These are phyloP conservation scores for Aspergillus egyptiacus DNA, from an alignment of 495 filamentous ascomycete genomes.

Conservation along the genomic window DNA sequence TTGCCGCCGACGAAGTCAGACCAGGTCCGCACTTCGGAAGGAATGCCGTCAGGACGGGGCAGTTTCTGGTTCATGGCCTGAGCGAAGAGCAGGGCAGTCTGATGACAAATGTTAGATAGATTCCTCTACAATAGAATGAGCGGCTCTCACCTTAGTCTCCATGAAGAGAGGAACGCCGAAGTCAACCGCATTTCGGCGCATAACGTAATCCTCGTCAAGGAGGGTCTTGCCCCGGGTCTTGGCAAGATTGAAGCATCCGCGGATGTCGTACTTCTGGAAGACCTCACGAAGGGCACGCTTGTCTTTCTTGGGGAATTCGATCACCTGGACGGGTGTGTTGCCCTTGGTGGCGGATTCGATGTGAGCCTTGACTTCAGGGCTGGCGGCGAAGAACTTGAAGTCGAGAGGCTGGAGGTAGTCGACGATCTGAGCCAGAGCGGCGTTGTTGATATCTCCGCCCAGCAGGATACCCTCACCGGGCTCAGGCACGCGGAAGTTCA, in stretches of 20 bases:
- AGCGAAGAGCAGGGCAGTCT: slow-evolving; percentile 95
- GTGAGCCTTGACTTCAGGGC: slow-evolving; percentile 70
- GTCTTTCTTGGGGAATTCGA: slow-evolving; percentile 95
- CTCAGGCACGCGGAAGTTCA: slow-evolving; percentile 97
- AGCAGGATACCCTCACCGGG: slow-evolving; percentile 91
- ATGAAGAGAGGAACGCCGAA: slow-evolving; percentile 97
- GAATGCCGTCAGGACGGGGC: slow-evolving; percentile 73
- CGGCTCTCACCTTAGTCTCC: slow-evolving; percentile 87
- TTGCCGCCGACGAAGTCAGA: slow-evolving; percentile 90
- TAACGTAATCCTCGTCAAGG: slow-evolving; percentile 93
- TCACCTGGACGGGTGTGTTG: slow-evolving; percentile 71
- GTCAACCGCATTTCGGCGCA: slow-evolving; percentile 96
- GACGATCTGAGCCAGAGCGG: slow-evolving; percentile 67
- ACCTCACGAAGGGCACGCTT: slow-evolving; percentile 93
- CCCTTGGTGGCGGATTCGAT: slow-evolving; percentile 65
- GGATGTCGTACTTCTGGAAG: slow-evolving; percentile 94
- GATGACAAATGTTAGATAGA: slow-evolving; percentile 16
- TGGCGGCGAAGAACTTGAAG: slow-evolving; percentile 90
- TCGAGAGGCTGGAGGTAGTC: slow-evolving; percentile 80
- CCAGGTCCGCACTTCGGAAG: slow-evolving; percentile 86
- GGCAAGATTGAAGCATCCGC: slow-evolving; percentile 93
- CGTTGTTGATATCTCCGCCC: slow-evolving; percentile 68
- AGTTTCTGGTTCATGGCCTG: slow-evolving; percentile 95
- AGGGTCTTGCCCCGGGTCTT: slow-evolving; percentile 74
- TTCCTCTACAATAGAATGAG: neutral